Evolutionary conservation across 108 stramenopile species (phyloP).

Genomic region (Pseudonitzschia multistriata): DNA sequence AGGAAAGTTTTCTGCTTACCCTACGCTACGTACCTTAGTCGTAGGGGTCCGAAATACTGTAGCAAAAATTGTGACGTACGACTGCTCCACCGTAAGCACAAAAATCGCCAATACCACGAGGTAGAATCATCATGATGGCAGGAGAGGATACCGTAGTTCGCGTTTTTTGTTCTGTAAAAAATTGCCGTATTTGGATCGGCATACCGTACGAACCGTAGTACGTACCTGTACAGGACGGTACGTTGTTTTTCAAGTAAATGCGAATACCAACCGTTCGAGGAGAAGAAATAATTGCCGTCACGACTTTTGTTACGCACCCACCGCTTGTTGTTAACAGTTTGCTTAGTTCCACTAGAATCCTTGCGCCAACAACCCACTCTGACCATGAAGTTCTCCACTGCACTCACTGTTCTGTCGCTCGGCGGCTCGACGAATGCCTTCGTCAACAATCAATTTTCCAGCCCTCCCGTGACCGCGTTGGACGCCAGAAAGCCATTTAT

Average conservation of each 20-base stretch:
- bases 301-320: no score
- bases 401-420: constrained; percentile 4
- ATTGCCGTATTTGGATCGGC: neutral
- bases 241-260: no score
- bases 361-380: neutral
- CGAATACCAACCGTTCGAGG: no score
- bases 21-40: no score
- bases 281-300: no score
- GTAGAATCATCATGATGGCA: neutral
- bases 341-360: neutral
- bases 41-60: no score
- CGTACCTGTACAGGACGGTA: no score
- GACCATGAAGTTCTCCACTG: constrained; percentile 9
- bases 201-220: neutral
- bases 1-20: no score
- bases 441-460: constrained; percentile 1
- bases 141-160: no score
- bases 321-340: neutral
- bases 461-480: neutral
- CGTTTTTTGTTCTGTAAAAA: no score
- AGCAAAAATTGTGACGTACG: neutral
- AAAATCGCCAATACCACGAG: constrained; percentile 8
- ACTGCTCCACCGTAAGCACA: constrained; percentile 1
- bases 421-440: constrained; percentile 5
- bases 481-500: constrained; percentile 78